Conservation (phyloP, 2,329 filamentous ascomycete genomes). For the Colletotrichum brevisporum region DNA sequence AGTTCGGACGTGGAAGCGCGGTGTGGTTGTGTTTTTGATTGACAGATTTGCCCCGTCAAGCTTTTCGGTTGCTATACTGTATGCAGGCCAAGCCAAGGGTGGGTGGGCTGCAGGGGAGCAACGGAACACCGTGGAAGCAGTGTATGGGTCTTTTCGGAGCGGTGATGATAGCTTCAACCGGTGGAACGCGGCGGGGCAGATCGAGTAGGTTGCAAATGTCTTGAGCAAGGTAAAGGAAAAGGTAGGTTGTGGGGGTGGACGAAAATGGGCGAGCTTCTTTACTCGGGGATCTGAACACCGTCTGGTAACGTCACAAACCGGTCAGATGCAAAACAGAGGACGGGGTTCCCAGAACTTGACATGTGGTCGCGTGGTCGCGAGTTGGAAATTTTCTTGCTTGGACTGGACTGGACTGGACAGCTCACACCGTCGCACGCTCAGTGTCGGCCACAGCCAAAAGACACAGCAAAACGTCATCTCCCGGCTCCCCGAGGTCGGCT, state of each 20-base stretch:
- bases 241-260: not conserved
- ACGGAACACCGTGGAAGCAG: constrained; percentile 31
- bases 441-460: not conserved
- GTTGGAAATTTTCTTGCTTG: constrained; percentile 30
- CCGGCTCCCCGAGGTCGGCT: not conserved
- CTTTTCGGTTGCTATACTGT: constrained; percentile 22
- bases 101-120: constrained; percentile 19
- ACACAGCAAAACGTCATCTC: constrained; percentile 22
- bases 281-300: not conserved
- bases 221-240: not conserved
- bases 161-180: constrained; percentile 39
- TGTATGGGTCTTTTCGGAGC: constrained; percentile 30
- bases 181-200: constrained; percentile 17
- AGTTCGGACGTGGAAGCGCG: too few relatives aligned
- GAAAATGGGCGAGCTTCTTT: not conserved
- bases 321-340: constrained; percentile 14
- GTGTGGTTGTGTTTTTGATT: not conserved
- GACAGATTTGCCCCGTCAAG: constrained; percentile 2
- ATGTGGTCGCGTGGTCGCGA: constrained; percentile 36
- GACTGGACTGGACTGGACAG: constrained; percentile 33
- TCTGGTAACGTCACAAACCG: constrained; percentile 12
- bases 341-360: constrained; percentile 30
- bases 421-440: constrained; percentile 10
- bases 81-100: constrained; percentile 24
- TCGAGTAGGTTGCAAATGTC: not conserved